Base-by-base conservation (phyloP, 73 alveolate species). In the Paramecium pentaurelia region DNA sequence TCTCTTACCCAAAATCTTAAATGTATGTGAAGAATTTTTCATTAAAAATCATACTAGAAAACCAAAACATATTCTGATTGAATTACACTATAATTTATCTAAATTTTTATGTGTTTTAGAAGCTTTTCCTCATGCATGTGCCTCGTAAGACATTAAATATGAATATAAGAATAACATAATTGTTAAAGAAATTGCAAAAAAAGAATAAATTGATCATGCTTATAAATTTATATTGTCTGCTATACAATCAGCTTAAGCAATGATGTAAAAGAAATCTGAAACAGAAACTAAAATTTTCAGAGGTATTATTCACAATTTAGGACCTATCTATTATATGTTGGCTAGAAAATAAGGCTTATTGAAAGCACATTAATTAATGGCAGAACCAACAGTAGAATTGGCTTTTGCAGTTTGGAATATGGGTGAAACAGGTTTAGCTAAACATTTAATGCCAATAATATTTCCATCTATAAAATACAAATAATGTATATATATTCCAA, bases 371-470 rank as follows among this genome's bases (percentile, higher is more conserved):
- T 14, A 32, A 3, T 37, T 75, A 22, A 34, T 34, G 27, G 68
- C 68, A 32, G 88, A 75, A 34, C 38, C 88, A 37, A 75, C 20
- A 75, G 84, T 30, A 14, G 86, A 75, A 37, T 37, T 75, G 6
- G 88, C 70, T 1, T 75, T 75, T 37, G 68, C 88, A 58, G 93
- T 89, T 4, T 89, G 94, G 93, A 89, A 89, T 71, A 42, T 89
- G 59, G 84, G 64, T 14, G 94, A 89, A 60, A 60, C 45, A 20
- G 71, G 70, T 27, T 28, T 88, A 14, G 58, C 83, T 16, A 88
- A 73, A 75, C 32, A 88, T 18, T 11, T 89, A 7, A 89, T 89
- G 84, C 86, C 60, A 68, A 18, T 89, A 6, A 71, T 89, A 77
- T 71, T 84, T 30, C 14, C 37, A 40, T 27, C 70, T 6, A 75